Evolutionary conservation across 2,329 filamentous ascomycete species (phyloP), one percentile per base, ranked within the genome.

Genomic region (Akanthomyces muscarius): DNA sequence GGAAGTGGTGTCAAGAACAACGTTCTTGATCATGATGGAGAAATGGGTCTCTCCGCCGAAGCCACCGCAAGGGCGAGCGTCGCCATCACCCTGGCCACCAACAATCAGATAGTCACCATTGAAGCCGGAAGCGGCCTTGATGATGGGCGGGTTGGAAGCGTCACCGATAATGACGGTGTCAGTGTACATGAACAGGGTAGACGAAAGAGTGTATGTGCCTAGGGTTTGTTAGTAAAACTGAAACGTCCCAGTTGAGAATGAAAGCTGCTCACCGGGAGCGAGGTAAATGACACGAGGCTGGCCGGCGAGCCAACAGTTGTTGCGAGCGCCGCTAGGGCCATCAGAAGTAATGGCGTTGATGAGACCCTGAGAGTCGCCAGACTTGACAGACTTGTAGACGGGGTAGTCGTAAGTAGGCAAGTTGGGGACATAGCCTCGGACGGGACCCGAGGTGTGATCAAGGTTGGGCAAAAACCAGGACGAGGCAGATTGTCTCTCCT

Each of bases 151-250:
- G 66, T 83, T 80, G 69, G 83, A 71, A 51, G 89, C 87, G 76
- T 96, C 91, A 63, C 92, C 92, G 36, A 96, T 82, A 63, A 96
- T 85, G 74, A 95, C 90, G 4, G 91, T 94, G 78, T 95, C 66
- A 11, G 66, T 67, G 57, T 63, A 44, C 52, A 66, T 60, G 45
- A 45, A 64, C 2, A 66, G 60, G 16, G 66, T 65, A 21, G 55
- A 64, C 4, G 62, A 64, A 18, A 67, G 28, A 18, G 65, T 66
- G 30, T 66, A 67, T 21, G 63, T 66, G 33, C 65, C 66, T 67
- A 21, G n/a, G 11, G 36, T 18, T 0, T 18, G 13, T 67, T 61
- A 61, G 48, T 21, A 23, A 38, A 53, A 21, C 8, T 23, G 10
- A 18, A 18, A 5, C 6, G 30, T 60, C 30, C 14, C 16, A n/a